A percentile compares a stretch with the other conserved stretches of the same genome.
Evolutionary conservation across 306 rosid species (phyloP).

Genomic region (Gastrolobium villosum): DNA sequence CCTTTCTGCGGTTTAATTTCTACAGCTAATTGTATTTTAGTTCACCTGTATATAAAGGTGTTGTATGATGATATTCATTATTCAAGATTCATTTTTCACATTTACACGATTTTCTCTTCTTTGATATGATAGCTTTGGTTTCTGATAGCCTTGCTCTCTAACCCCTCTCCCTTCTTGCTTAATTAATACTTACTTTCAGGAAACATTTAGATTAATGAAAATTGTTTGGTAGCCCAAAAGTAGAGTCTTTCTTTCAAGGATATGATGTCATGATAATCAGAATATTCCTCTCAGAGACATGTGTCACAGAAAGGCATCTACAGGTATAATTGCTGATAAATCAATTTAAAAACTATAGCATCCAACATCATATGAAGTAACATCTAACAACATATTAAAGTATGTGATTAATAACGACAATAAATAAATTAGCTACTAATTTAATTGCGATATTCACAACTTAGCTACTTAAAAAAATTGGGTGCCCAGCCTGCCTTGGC

Average conservation of each 20-base stretch:
- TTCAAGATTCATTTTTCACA: too few relatives aligned
- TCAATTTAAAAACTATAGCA: slow-evolving; percentile 4
- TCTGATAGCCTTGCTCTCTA: too few relatives aligned
- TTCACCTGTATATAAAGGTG: too few relatives aligned
- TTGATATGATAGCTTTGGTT: too few relatives aligned
- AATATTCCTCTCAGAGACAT: slow-evolving; percentile 52
- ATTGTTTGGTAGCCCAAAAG: slow-evolving; percentile 41
- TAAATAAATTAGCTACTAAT: slow-evolving; percentile 38
- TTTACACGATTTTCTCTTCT: too few relatives aligned
- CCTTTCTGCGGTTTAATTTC: too few relatives aligned
- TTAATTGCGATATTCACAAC: slow-evolving; percentile 50
- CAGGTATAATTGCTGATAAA: slow-evolving; percentile 49
- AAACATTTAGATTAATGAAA: not conserved
- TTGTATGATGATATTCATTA: too few relatives aligned
- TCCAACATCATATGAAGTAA: slow-evolving; percentile 49
- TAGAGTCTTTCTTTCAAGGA: slow-evolving; percentile 36
- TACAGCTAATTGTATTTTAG: too few relatives aligned
- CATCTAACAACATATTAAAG: slow-evolving; percentile 36
- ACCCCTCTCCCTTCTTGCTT: not conserved
- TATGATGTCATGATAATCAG: slow-evolving; percentile 48
- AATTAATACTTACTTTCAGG: not conserved
- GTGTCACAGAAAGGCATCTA: slow-evolving; percentile 50
- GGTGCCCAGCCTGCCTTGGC: slow-evolving; percentile 36
- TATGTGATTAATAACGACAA: slow-evolving; percentile 46
- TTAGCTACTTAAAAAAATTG: slow-evolving; percentile 39